phyloP scores from a whole-genome alignment of 192 early-diverging fungal species.

The Backusella parvicylindrica region DNA sequence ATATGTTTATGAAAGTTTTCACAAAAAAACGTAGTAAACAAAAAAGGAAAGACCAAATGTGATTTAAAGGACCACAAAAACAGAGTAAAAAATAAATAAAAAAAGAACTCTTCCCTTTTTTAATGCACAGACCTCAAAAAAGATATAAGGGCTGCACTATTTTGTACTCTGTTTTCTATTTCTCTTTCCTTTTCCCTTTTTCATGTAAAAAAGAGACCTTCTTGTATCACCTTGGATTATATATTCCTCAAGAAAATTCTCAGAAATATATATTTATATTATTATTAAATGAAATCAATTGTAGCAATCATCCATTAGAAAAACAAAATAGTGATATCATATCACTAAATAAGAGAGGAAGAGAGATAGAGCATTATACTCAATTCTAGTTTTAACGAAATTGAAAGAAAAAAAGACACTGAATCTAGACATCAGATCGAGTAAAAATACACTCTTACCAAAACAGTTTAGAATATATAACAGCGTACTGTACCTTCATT shows the following conservation, averaged over 20 bases:
- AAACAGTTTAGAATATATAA: neutral
- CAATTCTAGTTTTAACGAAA: neutral
- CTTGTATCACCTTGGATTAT: neutral
- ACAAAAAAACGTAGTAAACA: neutral
- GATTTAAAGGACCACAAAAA: neutral
- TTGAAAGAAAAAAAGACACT: neutral
- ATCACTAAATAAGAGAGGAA: neutral
- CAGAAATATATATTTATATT: neutral
- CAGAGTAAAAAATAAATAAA: neutral
- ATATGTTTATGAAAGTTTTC: neutral
- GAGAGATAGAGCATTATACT: neutral
- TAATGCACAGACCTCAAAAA: constrained; percentile 2
- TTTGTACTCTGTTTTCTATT: neutral
- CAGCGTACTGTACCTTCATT: neutral
- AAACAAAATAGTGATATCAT: no score
- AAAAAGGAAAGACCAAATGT: neutral
- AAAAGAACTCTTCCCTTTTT: neutral
- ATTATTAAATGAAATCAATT: neutral
- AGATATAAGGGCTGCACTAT: neutral
- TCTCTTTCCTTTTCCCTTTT: neutral
- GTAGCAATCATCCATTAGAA: neutral
- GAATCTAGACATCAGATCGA: neutral
- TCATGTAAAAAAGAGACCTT: neutral
- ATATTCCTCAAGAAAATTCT: neutral
- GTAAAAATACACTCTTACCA: neutral